These are phyloP conservation scores for Calvatia gigantea DNA, from an alignment of 768 basidiomycete genomes.

Conservation along the genomic window DNA sequence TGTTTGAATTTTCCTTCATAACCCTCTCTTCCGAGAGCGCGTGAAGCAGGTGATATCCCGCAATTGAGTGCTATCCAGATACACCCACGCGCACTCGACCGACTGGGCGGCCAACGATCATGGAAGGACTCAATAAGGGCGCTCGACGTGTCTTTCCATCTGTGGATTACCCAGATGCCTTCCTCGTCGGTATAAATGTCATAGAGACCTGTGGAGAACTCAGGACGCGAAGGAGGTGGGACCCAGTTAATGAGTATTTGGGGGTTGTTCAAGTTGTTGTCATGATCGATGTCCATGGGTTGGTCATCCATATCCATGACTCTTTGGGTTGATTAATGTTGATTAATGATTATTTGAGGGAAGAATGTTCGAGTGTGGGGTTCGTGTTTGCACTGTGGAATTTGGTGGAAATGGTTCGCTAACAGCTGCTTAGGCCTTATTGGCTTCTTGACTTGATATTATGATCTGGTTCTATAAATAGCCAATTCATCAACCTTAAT, in stretches of 20 bases:
- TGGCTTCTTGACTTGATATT: no score
- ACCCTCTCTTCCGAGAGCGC: constrained; percentile 14
- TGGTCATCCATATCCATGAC: background rate
- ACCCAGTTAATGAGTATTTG: constrained; percentile 18
- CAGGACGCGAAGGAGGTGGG: constrained; percentile 14
- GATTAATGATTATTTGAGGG: no score
- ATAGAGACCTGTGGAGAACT: constrained; percentile 8
- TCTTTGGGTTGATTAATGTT: no score
- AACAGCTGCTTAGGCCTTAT: no score
- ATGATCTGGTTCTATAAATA: no score
- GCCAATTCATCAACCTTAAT: no score
- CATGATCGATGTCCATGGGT: no score
- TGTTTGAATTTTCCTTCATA: constrained; percentile 5
- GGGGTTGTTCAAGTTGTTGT: no score
- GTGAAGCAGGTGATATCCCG: constrained; percentile 12
- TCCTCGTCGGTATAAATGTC: constrained; percentile 20
- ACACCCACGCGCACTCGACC: constrained; percentile 26
- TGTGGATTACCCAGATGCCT: constrained; percentile 9
- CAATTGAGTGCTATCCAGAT: constrained; percentile 33
- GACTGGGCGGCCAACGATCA: constrained; percentile 35
- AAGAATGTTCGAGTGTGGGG: no score
- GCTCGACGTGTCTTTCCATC: constrained; percentile 17
- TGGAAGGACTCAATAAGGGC: constrained; percentile 25
- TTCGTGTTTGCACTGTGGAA: no score
- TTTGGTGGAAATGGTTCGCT: no score